Evolutionary conservation across 139 green algal species (phyloP), one percentile per base, ranked within the genome.

Genomic region (Chlorella sp.): DNA sequence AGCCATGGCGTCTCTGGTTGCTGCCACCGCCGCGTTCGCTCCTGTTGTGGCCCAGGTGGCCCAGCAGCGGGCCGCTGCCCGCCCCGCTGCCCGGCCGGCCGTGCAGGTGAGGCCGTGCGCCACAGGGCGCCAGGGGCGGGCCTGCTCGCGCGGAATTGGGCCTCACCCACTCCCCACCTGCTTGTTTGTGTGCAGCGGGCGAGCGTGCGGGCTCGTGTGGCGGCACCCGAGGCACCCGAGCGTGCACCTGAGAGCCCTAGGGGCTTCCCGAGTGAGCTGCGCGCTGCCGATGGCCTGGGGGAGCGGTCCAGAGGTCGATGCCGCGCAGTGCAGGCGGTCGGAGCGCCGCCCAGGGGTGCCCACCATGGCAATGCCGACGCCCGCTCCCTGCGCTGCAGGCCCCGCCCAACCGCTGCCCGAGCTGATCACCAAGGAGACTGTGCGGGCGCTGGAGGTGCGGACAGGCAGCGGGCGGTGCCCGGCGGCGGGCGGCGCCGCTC

Each of bases 401-500:
- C n/a, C 47, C 34, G 57, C 38, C 28, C 15, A 64, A 16, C 51
- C 32, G 11, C 41, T 83, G 23, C 79, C 85, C 21, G 78, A 89
- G 62, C 78, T 96, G 39, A 94, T 96, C 74, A 90, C 83, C 80
- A 87, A 91, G 44, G 93, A 96, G 87, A 65, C 92, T 21, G 91
- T 96, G 12, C 80, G 85, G n/a, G 47, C 82, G 11, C 87, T 96
- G 25, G 93, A 96, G 92, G 93, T 95, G 74, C 57, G 89, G 51
- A 15, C 51, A 15, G 51, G 12, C 51, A 15, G 51, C 51, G 2
- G 51, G 51, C 2, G 51, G 51, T 60, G 51, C 51, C 44, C 12
- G 51, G 12, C 51, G 21, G 15, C 51, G 51, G 51, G 51, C 62
- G 12, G 41, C 68, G 51, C 44, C 44, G 44, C 44, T 16, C 44